Evolutionary conservation across 2,329 filamentous ascomycete species (phyloP).

Genomic region (Myotisia sp.): DNA sequence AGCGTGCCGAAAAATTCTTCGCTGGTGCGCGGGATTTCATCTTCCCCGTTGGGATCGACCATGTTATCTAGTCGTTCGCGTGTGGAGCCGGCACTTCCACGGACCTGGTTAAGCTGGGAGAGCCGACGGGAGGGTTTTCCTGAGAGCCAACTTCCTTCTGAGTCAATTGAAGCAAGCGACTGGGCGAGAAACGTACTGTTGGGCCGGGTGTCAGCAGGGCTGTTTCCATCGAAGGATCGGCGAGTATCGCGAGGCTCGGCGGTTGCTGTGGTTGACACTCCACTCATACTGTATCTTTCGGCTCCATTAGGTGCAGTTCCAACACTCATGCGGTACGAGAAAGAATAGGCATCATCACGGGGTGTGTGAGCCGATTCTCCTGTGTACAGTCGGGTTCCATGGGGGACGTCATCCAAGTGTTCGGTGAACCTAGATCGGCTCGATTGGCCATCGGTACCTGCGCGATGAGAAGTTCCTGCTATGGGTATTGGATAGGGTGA

Average conservation of each 20-base stretch:
- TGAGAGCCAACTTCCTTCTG: constrained; percentile 90
- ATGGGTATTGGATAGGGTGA: constrained; percentile 10
- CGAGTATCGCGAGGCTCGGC: constrained; percentile 20
- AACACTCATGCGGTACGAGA: constrained; percentile 7
- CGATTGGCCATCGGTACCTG: constrained; percentile 48
- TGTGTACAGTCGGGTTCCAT: constrained; percentile 66
- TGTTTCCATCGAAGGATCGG: constrained; percentile 25
- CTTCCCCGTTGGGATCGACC: constrained; percentile 38
- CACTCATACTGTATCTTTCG: constrained; percentile 5
- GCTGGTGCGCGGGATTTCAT: constrained; percentile 51
- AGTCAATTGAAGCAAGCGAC: constrained; percentile 86
- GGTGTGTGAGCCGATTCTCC: constrained; percentile 45
- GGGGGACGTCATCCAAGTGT: constrained; percentile 68
- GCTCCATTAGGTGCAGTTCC: constrained; percentile 1
- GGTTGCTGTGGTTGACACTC: constrained; percentile 12
- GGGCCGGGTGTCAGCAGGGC: constrained; percentile 38
- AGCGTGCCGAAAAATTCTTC: constrained; percentile 59
- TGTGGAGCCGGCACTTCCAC: constrained; percentile 30
- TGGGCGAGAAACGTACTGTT: constrained; percentile 48
- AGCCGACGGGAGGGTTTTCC: constrained; percentile 47
- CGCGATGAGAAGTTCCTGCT: background rate
- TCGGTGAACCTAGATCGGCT: constrained; percentile 86
- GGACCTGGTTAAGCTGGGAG: constrained; percentile 29
- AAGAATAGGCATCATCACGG: constrained; percentile 11
- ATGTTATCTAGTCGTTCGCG: constrained; percentile 38